A percentile compares a stretch with the other conserved stretches of the same genome.
phyloP scores from a whole-genome alignment of 192 early-diverging fungal genomes.

The Coemansia sp. region DNA sequence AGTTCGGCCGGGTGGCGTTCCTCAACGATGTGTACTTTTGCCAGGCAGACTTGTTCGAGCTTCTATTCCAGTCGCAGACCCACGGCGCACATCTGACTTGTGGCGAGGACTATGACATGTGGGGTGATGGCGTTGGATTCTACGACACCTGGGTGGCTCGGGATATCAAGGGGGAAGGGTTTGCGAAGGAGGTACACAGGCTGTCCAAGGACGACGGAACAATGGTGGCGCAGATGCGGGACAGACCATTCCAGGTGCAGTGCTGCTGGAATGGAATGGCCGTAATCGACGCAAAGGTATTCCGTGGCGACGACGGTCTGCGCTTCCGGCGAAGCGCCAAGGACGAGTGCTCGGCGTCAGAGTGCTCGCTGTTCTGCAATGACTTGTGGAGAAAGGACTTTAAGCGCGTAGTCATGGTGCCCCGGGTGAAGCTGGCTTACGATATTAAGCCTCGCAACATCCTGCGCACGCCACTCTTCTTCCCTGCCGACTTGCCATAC shows the following conservation, averaged over 20 bases:
- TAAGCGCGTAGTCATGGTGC: constrained; percentile 42
- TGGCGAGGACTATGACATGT: constrained; percentile 47
- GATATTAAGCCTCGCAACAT: constrained; percentile 27
- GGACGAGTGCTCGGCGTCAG: constrained; percentile 52
- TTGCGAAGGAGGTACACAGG: constrained; percentile 25
- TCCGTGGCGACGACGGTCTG: constrained; percentile 11
- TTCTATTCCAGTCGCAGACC: constrained; percentile 43
- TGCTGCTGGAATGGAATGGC: constrained; percentile 56
- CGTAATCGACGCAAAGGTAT: constrained; percentile 38
- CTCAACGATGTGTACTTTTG: constrained; percentile 54
- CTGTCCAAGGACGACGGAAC: constrained; percentile 34
- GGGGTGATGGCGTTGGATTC: constrained; percentile 24
- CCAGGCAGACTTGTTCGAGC: constrained; percentile 50
- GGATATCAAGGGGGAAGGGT: constrained; percentile 41
- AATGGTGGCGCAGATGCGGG: constrained; percentile 18
- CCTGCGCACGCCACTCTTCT: constrained; percentile 17
- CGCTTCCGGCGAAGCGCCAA: constrained; percentile 25
- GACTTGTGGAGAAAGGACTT: constrained; percentile 41
- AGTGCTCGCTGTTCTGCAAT: constrained; percentile 55
- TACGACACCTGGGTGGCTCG: constrained; percentile 56
- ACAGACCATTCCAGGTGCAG: constrained; percentile 49
- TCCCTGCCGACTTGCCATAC: constrained; percentile 26
- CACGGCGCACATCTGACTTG: constrained; percentile 54
- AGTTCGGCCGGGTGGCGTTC: constrained; percentile 40
- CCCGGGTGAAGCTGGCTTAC: constrained; percentile 51